Percentiles rank a stretch among this genome's conserved stretches.
phyloP scores from a whole-genome alignment of 1,139 yeast species.

The Meyerozyma guilliermondii region DNA sequence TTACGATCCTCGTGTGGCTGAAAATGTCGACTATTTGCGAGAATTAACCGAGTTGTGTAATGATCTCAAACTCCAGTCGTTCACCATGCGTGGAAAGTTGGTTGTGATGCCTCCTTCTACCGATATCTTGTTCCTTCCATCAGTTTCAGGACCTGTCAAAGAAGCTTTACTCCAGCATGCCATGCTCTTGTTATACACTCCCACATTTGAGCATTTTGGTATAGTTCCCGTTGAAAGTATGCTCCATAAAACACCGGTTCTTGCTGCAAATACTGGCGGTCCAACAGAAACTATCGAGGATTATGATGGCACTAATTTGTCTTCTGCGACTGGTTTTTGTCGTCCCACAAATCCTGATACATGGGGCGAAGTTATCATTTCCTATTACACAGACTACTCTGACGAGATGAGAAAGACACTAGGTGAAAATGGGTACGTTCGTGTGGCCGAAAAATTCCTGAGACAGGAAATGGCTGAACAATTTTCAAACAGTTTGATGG shows the following conservation, averaged over 20 bases:
- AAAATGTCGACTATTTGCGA: conserved; percentile 67
- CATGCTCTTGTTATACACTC: conserved; percentile 74
- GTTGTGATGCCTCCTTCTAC: conserved; percentile 30
- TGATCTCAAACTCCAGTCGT: conserved; percentile 36
- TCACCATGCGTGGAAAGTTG: conserved; percentile 46
- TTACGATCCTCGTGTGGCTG: conserved; percentile 69
- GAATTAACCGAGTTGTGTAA: conserved; percentile 54
- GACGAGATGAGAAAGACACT: conserved; percentile 26
- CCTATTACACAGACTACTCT: conserved; percentile 28
- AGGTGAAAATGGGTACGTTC: conserved; percentile 45
- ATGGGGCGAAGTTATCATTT: conserved; percentile 64
- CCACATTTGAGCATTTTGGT: conserved; percentile 88
- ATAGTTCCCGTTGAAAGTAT: conserved; percentile 96
- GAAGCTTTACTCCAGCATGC: conserved; percentile 57
- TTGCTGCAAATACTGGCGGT: conserved; percentile 89
- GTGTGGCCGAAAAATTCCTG: conserved; percentile 54
- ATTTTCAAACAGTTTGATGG: conserved; percentile 28
- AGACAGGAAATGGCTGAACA: conserved; percentile 56
- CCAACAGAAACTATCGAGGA: conserved; percentile 77
- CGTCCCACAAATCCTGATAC: conserved; percentile 46
- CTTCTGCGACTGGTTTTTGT: conserved; percentile 72
- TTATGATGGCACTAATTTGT: conserved; percentile 29
- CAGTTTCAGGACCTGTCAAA: conserved; percentile 64
- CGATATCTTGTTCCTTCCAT: conserved; percentile 73
- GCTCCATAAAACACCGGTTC: conserved; percentile 75